Conservation (phyloP, 495 filamentous ascomycete species). For the Tuber brumale region DNA sequence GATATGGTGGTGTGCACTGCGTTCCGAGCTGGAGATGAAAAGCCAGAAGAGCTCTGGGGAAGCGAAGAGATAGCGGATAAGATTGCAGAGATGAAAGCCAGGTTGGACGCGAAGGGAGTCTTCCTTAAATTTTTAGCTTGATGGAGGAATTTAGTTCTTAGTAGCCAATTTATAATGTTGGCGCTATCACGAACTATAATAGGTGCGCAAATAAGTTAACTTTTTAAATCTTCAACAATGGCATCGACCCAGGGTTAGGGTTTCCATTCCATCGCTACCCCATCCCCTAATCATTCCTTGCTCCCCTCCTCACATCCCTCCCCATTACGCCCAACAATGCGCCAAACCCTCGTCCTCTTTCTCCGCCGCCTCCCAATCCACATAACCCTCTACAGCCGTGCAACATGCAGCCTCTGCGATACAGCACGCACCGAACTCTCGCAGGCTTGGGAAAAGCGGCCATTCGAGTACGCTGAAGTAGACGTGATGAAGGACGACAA, state of each 20-base stretch:
- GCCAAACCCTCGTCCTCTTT: conserved; percentile 10
- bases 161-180: neutral
- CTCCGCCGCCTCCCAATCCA: conserved; percentile 34
- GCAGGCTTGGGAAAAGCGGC: conserved; percentile 29
- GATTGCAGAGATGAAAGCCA: neutral
- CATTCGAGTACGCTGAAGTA: conserved; percentile 38
- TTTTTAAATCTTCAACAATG: neutral
- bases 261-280: neutral
- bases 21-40: neutral
- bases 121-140: neutral
- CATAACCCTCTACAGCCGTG: conserved; percentile 35
- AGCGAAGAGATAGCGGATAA: neutral
- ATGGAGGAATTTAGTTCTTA: neutral
- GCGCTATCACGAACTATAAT: neutral
- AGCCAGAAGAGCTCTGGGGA: neutral
- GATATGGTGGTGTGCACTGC: neutral
- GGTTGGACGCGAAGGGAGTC: neutral
- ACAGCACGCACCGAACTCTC: conserved; percentile 31
- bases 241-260: neutral
- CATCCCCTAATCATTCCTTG: neutral
- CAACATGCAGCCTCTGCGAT: conserved; percentile 26
- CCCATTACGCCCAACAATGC: conserved; percentile 11
- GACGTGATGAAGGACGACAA: conserved; percentile 32
- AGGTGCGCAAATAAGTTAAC: neutral
- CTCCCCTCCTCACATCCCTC: neutral